These are phyloP conservation scores for Aschersonia sp. DNA, from an alignment of 2,329 filamentous ascomycete species.

Conservation along the genomic window DNA sequence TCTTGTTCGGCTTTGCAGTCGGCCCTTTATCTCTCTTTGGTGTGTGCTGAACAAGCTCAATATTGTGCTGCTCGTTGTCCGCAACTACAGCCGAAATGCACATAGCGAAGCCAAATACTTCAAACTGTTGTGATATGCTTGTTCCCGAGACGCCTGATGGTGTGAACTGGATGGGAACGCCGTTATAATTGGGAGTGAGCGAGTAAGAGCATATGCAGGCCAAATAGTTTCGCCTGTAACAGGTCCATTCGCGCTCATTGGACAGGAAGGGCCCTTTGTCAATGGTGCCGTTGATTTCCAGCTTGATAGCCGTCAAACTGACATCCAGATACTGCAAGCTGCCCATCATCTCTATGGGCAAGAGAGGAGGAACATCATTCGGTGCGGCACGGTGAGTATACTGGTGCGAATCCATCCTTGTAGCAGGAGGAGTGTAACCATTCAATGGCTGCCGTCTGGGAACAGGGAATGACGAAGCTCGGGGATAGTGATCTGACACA, in stretches of 20 bases:
- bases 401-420: constrained; percentile 34
- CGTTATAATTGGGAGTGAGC: constrained; percentile 41
- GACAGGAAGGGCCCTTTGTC: constrained; percentile 80
- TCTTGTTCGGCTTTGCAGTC: constrained; percentile 56
- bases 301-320: constrained; percentile 37
- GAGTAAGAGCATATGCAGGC: constrained; percentile 69
- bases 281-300: constrained; percentile 66
- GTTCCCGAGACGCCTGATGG: constrained; percentile 8
- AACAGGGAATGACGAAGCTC: constrained; percentile 36
- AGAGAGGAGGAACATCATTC: constrained; percentile 37
- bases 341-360: constrained; percentile 35
- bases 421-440: constrained; percentile 24
- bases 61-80: constrained; percentile 57
- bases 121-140: constrained; percentile 32
- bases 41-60: constrained; percentile 81
- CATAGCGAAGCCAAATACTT: constrained; percentile 66
- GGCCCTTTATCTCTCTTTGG: constrained; percentile 85
- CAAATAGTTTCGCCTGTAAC: constrained; percentile 86
- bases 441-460: constrained; percentile 33
- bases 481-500: constrained; percentile 31
- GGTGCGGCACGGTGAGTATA: constrained; percentile 16
- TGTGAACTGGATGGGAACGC: constrained; percentile 35
- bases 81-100: constrained; percentile 74
- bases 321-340: constrained; percentile 46
- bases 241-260: constrained; percentile 70